These are phyloP conservation scores for Candida arabinofermentans DNA, from an alignment of 805 yeast genomes.

Conservation along the genomic window DNA sequence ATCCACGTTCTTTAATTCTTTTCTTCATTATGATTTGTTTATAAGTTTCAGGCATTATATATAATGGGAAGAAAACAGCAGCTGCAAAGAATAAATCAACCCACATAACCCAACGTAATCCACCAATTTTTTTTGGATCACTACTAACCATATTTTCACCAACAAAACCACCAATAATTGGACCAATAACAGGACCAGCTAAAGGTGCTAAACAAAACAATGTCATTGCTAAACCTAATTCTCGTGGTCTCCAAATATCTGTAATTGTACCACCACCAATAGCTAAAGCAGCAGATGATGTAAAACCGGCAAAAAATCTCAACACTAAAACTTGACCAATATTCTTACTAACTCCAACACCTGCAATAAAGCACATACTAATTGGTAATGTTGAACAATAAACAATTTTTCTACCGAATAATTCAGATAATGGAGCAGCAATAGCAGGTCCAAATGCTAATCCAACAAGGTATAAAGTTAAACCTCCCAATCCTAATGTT, in stretches of 20 bases:
- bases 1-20: constrained; percentile 59
- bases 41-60: constrained; percentile 64
- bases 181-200: constrained; percentile 76
- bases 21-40: constrained; percentile 57
- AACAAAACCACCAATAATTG: constrained; percentile 70
- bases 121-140: constrained; percentile 27
- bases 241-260: constrained; percentile 68
- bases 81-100: constrained; percentile 68
- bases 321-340: constrained; percentile 61
- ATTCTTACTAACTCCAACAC: constrained; percentile 61
- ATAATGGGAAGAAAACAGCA: constrained; percentile 42
- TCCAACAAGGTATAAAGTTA: constrained; percentile 69
- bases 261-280: constrained; percentile 81
- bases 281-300: constrained; percentile 80
- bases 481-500: constrained; percentile 61
- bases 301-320: constrained; percentile 69
- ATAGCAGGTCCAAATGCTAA: constrained; percentile 66
- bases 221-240: constrained; percentile 70
- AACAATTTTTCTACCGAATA: constrained; percentile 62
- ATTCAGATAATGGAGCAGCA: constrained; percentile 70
- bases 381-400: constrained; percentile 57
- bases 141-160: constrained; percentile 41
- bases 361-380: constrained; percentile 71
- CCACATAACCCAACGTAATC: constrained; percentile 73
- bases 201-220: constrained; percentile 77